phyloP scores from a whole-genome alignment of 202 grass and related monocot species.

The Dendrocalamus latiflorus region DNA sequence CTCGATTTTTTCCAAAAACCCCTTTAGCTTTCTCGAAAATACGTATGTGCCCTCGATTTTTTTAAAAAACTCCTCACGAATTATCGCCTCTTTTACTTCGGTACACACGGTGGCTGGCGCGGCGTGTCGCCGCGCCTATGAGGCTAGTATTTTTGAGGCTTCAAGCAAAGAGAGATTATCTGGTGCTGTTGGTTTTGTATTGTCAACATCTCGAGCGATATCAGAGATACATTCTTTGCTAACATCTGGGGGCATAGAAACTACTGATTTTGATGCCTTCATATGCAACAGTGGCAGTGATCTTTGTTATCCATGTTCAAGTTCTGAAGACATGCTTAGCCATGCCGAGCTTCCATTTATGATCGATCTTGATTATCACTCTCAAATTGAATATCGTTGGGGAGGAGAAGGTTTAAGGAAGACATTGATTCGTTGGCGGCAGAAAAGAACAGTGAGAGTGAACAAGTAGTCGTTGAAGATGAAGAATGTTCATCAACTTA shows the following conservation, averaged over 20 bases:
- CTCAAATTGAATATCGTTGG: slow-evolving; percentile 82
- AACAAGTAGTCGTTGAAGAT: slow-evolving; percentile 45
- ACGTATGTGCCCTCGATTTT: too few relatives aligned
- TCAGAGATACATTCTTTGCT: slow-evolving; percentile 48
- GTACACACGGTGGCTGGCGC: too few relatives aligned
- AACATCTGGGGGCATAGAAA: slow-evolving; percentile 42
- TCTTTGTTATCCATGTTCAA: slow-evolving; percentile 62
- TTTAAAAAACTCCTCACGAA: too few relatives aligned
- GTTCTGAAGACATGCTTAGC: slow-evolving; percentile 49
- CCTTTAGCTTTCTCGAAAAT: too few relatives aligned
- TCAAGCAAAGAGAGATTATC: slow-evolving; percentile 21
- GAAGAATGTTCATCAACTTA: slow-evolving; percentile 48
- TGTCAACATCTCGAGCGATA: slow-evolving; percentile 59
- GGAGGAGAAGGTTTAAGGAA: slow-evolving; percentile 66
- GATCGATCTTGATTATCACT: slow-evolving; percentile 63
- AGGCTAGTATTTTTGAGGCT: slow-evolving; percentile 53
- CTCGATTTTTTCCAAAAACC: too few relatives aligned
- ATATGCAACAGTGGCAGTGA: slow-evolving; percentile 80
- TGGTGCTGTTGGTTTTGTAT: slow-evolving; percentile 46
- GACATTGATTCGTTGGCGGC: slow-evolving; percentile 44
- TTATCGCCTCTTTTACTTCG: too few relatives aligned
- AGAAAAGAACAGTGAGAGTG: slow-evolving; percentile 43
- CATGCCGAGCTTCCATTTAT: slow-evolving; percentile 43
- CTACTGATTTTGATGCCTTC: slow-evolving; percentile 71
- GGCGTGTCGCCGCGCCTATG: too few relatives aligned